A percentile compares a stretch with the other conserved stretches of the same genome.
Evolutionary conservation across 768 basidiomycete species (phyloP).

Genomic region (Mycena leptocephala): DNA sequence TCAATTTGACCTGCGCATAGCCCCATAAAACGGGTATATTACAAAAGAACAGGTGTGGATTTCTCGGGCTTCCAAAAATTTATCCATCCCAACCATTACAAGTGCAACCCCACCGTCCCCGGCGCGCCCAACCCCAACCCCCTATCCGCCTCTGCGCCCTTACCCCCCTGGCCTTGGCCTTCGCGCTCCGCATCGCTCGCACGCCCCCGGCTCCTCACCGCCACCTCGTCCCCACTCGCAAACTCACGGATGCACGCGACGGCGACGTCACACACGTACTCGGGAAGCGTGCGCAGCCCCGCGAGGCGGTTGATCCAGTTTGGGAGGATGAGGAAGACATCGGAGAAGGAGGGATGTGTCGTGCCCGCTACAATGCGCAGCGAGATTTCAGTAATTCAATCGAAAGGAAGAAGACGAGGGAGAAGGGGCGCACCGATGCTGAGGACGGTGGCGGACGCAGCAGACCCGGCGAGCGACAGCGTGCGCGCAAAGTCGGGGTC

Average conservation of each 20-base stretch:
- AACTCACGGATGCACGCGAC: not conserved
- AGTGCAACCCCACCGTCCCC: not conserved
- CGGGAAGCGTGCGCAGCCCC: not conserved
- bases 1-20: not conserved
- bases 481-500: not conserved
- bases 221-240: slow-evolving; percentile 1
- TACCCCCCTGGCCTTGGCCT: not conserved
- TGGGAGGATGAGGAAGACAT: slow-evolving; percentile 6
- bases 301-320: slow-evolving; percentile 1
- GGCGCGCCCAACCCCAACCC: not conserved
- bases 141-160: not conserved
- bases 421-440: not conserved
- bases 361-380: not conserved
- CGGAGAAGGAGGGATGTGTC: slow-evolving; percentile 5
- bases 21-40: not conserved
- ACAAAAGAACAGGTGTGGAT: not conserved
- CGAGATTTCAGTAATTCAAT: not conserved
- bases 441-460: not conserved
- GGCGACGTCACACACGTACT: not conserved
- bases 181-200: no score
- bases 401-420: no score
- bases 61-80: not conserved
- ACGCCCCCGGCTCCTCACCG: not conserved
- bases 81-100: not conserved
- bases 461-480: not conserved